These are phyloP conservation scores for Pisolithus albus DNA, from an alignment of 768 basidiomycete genomes.

Conservation along the genomic window DNA sequence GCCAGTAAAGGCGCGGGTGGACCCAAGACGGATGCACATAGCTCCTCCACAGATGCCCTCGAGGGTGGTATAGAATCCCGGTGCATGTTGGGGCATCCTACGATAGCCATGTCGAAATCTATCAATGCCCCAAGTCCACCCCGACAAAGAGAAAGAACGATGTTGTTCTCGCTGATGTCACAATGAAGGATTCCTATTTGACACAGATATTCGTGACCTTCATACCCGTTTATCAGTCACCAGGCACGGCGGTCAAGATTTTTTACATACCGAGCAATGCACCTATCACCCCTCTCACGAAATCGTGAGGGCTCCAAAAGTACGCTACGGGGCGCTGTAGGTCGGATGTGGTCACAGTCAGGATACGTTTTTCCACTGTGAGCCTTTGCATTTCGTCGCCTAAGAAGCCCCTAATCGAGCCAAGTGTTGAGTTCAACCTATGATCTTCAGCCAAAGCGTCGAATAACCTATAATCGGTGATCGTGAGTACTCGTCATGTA, in stretches of 20 bases:
- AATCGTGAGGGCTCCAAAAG: conserved; percentile 14
- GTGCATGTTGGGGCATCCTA: neutral
- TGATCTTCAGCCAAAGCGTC: neutral
- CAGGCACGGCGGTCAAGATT: neutral
- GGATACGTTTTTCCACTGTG: conserved; percentile 1
- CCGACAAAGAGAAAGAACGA: conserved; percentile 19
- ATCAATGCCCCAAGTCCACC: conserved; percentile 18
- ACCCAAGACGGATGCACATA: too few species aligned
- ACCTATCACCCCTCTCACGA: conserved; percentile 12
- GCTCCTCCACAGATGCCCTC: too few species aligned
- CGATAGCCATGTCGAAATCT: conserved; percentile 1
- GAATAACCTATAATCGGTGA: neutral
- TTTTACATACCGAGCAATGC: conserved; percentile 7
- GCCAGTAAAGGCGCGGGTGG: neutral
- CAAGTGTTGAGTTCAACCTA: neutral
- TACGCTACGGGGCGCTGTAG: conserved; percentile 9
- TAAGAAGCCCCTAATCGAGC: conserved; percentile 3
- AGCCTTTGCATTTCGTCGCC: neutral
- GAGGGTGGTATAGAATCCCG: neutral
- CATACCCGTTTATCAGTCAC: neutral
- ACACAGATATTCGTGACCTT: conserved; percentile 15
- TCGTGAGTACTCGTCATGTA: neutral
- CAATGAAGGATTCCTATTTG: conserved; percentile 23
- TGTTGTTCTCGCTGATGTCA: conserved; percentile 30
- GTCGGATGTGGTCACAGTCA: neutral